Conservation (phyloP, 1,139 yeast genomes). For the Geotrichum restrictum region DNA sequence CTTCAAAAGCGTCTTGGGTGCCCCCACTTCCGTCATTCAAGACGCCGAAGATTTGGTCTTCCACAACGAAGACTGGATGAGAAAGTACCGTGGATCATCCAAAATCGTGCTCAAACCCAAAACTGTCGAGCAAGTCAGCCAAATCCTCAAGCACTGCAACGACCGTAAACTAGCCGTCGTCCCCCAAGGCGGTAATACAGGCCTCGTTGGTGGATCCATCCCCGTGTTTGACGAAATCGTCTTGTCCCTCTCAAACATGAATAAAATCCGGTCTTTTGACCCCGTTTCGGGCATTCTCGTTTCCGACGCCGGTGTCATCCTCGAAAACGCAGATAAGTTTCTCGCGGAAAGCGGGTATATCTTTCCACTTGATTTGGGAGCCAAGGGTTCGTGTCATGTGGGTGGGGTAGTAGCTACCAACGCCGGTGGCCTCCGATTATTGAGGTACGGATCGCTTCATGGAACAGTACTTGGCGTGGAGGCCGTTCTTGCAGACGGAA, state of each 20-base stretch:
- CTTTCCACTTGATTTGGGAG: slow-evolving; percentile 93
- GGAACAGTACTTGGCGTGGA: slow-evolving; percentile 90
- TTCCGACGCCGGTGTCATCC: slow-evolving; percentile 85
- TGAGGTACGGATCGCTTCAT: slow-evolving; percentile 88
- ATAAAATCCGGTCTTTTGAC: slow-evolving; percentile 79
- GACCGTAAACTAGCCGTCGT: slow-evolving; percentile 76
- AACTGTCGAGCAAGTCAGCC: slow-evolving; percentile 70
- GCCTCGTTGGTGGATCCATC: slow-evolving; percentile 90
- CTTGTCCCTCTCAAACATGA: slow-evolving; percentile 63
- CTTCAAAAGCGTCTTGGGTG: slow-evolving; percentile 54
- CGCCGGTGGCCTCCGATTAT: slow-evolving; percentile 88
- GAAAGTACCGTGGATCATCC: slow-evolving; percentile 87
- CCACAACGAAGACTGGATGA: slow-evolving; percentile 94
- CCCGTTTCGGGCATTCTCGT: slow-evolving; percentile 78
- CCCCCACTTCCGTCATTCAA: slow-evolving; percentile 46
- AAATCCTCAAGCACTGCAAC: slow-evolving; percentile 77
- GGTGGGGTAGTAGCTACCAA: slow-evolving; percentile 96
- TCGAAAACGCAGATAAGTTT: slow-evolving; percentile 79
- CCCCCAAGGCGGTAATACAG: slow-evolving; percentile 98
- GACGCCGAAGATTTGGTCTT: slow-evolving; percentile 54
- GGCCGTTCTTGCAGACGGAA: slow-evolving; percentile 88
- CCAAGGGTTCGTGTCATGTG: slow-evolving; percentile 94
- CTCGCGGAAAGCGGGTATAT: slow-evolving; percentile 79
- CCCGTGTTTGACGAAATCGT: slow-evolving; percentile 92
- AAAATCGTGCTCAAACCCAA: slow-evolving; percentile 79